These are phyloP conservation scores for Monosporascus sp. DNA, from an alignment of 2,329 filamentous ascomycete genomes.

Conservation along the genomic window DNA sequence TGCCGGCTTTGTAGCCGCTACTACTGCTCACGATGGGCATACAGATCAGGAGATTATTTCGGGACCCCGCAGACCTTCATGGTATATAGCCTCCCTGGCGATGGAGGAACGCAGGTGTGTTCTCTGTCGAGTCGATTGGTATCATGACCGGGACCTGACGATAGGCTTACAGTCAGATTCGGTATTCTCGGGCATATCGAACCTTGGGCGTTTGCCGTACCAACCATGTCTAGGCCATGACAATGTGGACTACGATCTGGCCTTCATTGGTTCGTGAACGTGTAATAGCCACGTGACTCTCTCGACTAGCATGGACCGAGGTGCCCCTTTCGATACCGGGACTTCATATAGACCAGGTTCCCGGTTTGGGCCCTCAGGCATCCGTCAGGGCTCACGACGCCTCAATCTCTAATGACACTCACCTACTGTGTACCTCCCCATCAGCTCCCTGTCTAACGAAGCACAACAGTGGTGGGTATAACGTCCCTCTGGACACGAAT, in stretches of 20 bases:
- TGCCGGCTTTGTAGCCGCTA: slow-evolving; percentile 42
- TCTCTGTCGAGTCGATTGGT: not conserved
- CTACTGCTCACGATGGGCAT: slow-evolving; percentile 53
- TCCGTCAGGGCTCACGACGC: slow-evolving; percentile 78
- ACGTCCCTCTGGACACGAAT: slow-evolving; percentile 73
- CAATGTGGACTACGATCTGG: slow-evolving; percentile 73
- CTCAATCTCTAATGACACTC: slow-evolving; percentile 72
- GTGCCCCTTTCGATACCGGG: slow-evolving; percentile 79
- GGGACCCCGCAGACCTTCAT: slow-evolving; percentile 68
- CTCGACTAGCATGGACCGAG: slow-evolving; percentile 31
- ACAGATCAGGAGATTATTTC: slow-evolving; percentile 53
- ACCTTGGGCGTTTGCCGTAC: slow-evolving; percentile 76
- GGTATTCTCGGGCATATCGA: slow-evolving; percentile 83
- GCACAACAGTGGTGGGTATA: slow-evolving; percentile 69
- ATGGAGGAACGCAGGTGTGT: slow-evolving; percentile 73
- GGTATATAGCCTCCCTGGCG: slow-evolving; percentile 78
- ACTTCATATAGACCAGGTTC: slow-evolving; percentile 81
- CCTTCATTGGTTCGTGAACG: slow-evolving; percentile 63
- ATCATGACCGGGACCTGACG: slow-evolving; percentile 1
- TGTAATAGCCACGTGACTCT: not conserved
- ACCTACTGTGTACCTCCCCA: slow-evolving; percentile 28
- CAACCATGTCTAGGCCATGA: slow-evolving; percentile 67
- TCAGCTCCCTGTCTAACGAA: slow-evolving; percentile 1
- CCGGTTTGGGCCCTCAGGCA: slow-evolving; percentile 77
- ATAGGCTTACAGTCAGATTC: slow-evolving; percentile 63